Evolutionary conservation across 1,139 yeast species (phyloP), one percentile per base, ranked within the genome.

Genomic region (Groenewaldozyma auringiensis): DNA sequence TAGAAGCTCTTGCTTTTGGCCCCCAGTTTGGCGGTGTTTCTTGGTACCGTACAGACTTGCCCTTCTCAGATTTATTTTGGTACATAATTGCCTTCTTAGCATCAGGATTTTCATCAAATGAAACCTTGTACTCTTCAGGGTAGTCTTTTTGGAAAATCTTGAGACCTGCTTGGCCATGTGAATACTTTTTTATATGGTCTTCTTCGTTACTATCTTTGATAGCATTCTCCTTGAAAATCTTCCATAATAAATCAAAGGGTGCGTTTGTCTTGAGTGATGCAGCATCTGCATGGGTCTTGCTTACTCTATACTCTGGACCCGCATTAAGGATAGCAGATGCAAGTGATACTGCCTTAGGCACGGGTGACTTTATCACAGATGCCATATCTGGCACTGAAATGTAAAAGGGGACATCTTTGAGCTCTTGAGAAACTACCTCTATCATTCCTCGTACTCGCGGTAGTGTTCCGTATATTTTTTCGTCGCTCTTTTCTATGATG

Each of bases 21-120:
- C 98, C 98, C 98, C 98, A 92, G 62, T 85, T 82, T 64, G 83
- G 86, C 11, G 98, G 98, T 61, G 89, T 89, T 59, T 82, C 88
- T 63, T 88, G 98, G 65, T 75, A 89, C 55, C 96, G 74, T 16
- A 87, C 87, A 62, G 89, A 77, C 8, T 32, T 32, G 11, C 25
- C 25, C 21, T 35, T 18, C 14, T 35, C 20, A 21, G 16, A 9
- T 4, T 35, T n/a, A 14, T 8, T 9, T 8, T 16, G n/a, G 13
- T 16, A 9, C 22, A 35, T 14, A 11, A 35, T 11, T n/a, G 38
- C 16, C 25, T 35, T 14, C 16, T 14, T 18, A 21, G 75, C 74
- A 32, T 74, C 79, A 52, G 78, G 57, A 41, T 85, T 47, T 74
- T 55, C 55, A 21, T 59, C 81, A 52, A 81, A 81, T 36, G 69